Evolutionary conservation across 257 asterid species (phyloP), one percentile per base, ranked within the genome.

Genomic region (Avicennia marina): DNA sequence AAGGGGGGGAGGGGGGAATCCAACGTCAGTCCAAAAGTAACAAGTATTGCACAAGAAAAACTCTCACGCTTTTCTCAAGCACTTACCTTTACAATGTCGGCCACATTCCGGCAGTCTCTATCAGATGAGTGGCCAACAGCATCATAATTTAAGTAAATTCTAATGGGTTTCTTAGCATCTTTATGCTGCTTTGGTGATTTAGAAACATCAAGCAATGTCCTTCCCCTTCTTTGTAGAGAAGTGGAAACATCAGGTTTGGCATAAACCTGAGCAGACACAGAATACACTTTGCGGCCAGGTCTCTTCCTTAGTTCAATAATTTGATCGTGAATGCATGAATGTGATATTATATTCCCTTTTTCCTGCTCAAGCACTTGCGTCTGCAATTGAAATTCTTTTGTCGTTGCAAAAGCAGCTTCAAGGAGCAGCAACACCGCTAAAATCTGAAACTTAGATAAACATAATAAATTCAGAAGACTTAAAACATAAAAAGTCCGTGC

Each of bases 81-180:
- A 72, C 83, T 80, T 69, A 60, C 95, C 93, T 86, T 86, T 7
- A 86, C 91, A 57, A 76, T 47, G 53, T 82, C 86, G 16, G 93
- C 93, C 21, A 80, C 81, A 53, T 66, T 75, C 65, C 78, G 76
- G 62, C 95, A 86, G 73, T 86, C 95, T 67, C 95, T 80, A 60
- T 86, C 89, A 1, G 89, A 78, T 18, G 93, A 86, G 64, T 86
- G 95, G 19, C 95, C 95, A 64, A 86, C 95, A 69, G 95, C 95
- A 69, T 86, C 95, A 70, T 86, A 86, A 78, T 86, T 86, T 68
- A 86, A 76, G 69, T 78, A 82, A 61, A 86, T 86, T 70, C 95
- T 76, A 51, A 85, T 81, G 17, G 89, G 94, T 44, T 76, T 70
- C 70, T 80, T 86, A n/a, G 63, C 80, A 63, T 80, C 89, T 63